Conservation (phyloP, 2,329 filamentous ascomycete species). For the Simplicillium sp. region DNA sequence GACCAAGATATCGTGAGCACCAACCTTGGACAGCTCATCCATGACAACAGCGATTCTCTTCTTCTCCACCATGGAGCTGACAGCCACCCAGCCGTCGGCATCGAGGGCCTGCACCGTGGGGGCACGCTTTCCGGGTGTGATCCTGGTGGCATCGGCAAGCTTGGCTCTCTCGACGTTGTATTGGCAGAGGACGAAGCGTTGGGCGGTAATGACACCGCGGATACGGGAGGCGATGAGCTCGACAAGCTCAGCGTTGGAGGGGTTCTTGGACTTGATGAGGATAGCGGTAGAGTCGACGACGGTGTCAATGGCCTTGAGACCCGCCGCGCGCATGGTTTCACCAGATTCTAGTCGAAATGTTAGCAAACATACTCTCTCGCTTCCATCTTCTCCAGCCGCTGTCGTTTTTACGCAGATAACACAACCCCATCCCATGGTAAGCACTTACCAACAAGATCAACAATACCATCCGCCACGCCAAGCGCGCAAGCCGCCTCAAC, state of each 20-base stretch:
- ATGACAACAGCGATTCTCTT: conserved; percentile 77
- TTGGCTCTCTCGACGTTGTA: conserved; percentile 34
- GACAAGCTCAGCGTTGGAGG: conserved; percentile 71
- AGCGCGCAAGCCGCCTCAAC: conserved; percentile 95
- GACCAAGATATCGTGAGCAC: conserved; percentile 78
- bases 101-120: conserved; percentile 87
- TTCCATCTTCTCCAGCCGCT: neutral
- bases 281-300: conserved; percentile 82
- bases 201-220: conserved; percentile 86
- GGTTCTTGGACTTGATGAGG: conserved; percentile 80
- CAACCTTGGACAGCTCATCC: conserved; percentile 69
- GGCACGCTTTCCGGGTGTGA: conserved; percentile 90
- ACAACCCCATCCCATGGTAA: neutral
- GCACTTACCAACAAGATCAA: conserved; percentile 81
- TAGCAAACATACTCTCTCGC: neutral
- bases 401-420: too few species aligned
- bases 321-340: conserved; percentile 95
- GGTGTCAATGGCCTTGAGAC: conserved; percentile 88
- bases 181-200: neutral
- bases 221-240: conserved; percentile 81
- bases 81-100: conserved; percentile 86
- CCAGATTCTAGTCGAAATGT: conserved; percentile 62
- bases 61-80: conserved; percentile 87
- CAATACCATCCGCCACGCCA: conserved; percentile 92
- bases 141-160: conserved; percentile 57